These are phyloP conservation scores for Claviceps sorghi DNA, from an alignment of 2,329 filamentous ascomycete species.

Conservation along the genomic window DNA sequence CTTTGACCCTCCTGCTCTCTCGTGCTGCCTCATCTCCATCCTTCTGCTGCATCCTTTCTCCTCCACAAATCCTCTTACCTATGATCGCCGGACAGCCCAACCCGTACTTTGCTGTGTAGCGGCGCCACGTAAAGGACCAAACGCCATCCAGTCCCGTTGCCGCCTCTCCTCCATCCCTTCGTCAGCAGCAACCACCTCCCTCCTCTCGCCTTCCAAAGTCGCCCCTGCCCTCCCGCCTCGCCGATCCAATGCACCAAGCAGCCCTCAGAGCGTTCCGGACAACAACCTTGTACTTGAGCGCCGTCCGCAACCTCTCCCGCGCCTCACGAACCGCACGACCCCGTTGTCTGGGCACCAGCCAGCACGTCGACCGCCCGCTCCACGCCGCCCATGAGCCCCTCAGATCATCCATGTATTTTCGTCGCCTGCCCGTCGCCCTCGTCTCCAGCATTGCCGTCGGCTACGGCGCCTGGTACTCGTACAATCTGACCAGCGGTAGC, in stretches of 20 bases:
- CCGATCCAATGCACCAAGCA: slow-evolving; percentile 56
- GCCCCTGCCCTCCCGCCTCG: neutral
- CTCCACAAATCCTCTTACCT: neutral
- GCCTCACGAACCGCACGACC: slow-evolving; percentile 10
- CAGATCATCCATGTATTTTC: slow-evolving; percentile 61
- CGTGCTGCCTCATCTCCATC: neutral
- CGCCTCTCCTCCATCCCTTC: neutral
- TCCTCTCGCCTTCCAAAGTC: neutral
- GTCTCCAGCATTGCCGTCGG: slow-evolving; percentile 54
- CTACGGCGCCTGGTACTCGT: slow-evolving; percentile 64
- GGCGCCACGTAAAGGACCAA: neutral
- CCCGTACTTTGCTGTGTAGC: neutral
- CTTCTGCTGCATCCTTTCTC: neutral
- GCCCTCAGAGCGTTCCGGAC: slow-evolving; percentile 53
- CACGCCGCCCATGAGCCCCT: slow-evolving; percentile 36
- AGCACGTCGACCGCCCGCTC: slow-evolving; percentile 11
- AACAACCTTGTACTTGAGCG: slow-evolving; percentile 49
- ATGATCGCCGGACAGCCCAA: neutral
- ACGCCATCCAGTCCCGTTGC: neutral
- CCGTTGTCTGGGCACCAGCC: slow-evolving; percentile 16
- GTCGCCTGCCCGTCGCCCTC: slow-evolving; percentile 51
- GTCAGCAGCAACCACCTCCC: neutral
- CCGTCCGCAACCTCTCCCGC: slow-evolving; percentile 43
- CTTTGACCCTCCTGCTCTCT: neutral
- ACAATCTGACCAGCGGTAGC: slow-evolving; percentile 30